Evolutionary conservation across 139 green algal genomes (phyloP), one percentile per base, ranked within the genome.

Genomic region (Pseudopediastrum boryanum): DNA sequence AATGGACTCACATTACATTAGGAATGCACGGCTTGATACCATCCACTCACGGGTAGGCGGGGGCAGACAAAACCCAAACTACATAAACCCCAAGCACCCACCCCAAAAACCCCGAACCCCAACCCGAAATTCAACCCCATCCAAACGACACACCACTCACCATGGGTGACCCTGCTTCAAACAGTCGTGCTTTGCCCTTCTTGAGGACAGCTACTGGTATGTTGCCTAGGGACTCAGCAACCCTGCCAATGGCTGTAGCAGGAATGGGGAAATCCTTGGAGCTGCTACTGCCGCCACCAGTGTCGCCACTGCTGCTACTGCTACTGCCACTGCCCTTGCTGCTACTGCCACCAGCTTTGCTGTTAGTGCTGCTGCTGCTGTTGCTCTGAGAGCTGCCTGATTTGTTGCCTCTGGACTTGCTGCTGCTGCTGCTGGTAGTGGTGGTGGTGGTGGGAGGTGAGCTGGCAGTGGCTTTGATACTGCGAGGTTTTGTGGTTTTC

Each of bases 181-280:
- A 96, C 21, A 96, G 82, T 38, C 84, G 85, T 10, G 83, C 72
- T 66, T 96, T 96, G 70, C 88, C 91, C 8, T 85, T 79, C 65
- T 94, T 94, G 0, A 95, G 79, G 21, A 96, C 80, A 42, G 89
- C 89, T 2, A 79, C 52, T 8, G 66, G 29, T 8, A 77, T 31
- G 27, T 38, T 50, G 61, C 61, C 61, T 27, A 43, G 33, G 23
- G 33, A 10, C 63, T 66, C 63, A 41, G 46, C 63, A 23, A 61
- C 75, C 38, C 75, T 63, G 0, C 75, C 75, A 27, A 81, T 54
- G 25, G 75, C 75, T 62, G 75, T 81, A n/a, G 72, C 19, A 9
- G 56, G 29, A n/a, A n/a, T n/a, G n/a, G n/a, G n/a, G n/a, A n/a
- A n/a, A n/a, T n/a, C n/a, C 46, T 12, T 16, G 16, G 46, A 56